Conservation (phyloP, 306 rosid species). For the Cucurbita pepo region DNA sequence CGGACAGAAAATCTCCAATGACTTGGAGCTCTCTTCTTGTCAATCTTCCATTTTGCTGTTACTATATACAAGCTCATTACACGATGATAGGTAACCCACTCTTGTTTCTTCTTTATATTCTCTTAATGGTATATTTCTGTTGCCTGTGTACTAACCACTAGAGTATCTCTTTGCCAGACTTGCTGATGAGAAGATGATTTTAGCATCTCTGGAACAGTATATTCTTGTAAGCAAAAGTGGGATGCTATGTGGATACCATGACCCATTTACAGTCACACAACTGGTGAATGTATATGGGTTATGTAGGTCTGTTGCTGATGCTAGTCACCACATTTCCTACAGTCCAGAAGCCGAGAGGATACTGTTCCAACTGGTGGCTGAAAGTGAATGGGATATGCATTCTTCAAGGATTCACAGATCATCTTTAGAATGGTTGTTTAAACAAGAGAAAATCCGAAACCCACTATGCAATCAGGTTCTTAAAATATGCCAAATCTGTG, state of each 20-base stretch:
- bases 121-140: neutral
- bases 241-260: constrained; percentile 19
- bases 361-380: constrained; percentile 43
- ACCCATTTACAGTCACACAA: constrained; percentile 29
- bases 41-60: constrained; percentile 67
- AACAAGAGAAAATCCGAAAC: constrained; percentile 50
- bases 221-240: constrained; percentile 43
- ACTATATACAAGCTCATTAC: constrained; percentile 53
- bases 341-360: constrained; percentile 65
- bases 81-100: constrained; percentile 61
- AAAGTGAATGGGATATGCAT: constrained; percentile 56
- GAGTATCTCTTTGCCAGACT: constrained; percentile 34
- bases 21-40: constrained; percentile 44
- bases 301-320: constrained; percentile 47
- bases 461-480: constrained; percentile 50
- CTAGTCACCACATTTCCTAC: constrained; percentile 39
- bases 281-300: constrained; percentile 62
- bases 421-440: constrained; percentile 81
- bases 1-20: constrained; percentile 48
- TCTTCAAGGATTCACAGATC: constrained; percentile 51
- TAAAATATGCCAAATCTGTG: constrained; percentile 45
- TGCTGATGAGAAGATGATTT: constrained; percentile 78
- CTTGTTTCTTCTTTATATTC: neutral
- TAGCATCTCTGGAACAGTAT: constrained; percentile 74
- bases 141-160: constrained; percentile 13